A percentile compares a stretch with the other conserved stretches of the same genome.
Conservation (phyloP, 1,284 basidiomycete genomes). For the Marasmius oreades region DNA sequence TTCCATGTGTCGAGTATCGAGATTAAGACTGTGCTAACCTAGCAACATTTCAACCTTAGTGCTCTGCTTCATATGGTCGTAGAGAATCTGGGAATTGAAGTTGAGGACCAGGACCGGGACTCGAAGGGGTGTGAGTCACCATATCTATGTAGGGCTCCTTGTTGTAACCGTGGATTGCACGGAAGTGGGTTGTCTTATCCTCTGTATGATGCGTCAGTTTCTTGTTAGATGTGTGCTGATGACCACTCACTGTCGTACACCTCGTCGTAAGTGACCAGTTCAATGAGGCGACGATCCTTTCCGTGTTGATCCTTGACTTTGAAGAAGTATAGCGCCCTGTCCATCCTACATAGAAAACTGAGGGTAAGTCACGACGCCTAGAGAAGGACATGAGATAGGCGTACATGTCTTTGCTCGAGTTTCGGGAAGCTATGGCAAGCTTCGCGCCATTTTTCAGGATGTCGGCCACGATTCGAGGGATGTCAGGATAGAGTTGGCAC, state of each 20-base stretch:
- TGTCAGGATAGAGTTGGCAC: slow-evolving; percentile 1
- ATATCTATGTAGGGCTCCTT: slow-evolving; percentile 10
- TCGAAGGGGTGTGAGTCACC: slow-evolving; percentile 2
- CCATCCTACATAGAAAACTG: neutral
- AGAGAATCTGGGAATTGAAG: neutral
- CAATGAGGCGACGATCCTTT: neutral
- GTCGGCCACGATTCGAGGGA: slow-evolving; percentile 8
- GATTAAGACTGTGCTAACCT: neutral
- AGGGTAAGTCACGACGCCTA: neutral
- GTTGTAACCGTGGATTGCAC: slow-evolving; percentile 11
- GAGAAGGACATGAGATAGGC: neutral
- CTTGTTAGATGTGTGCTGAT: neutral
- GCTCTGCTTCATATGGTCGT: neutral
- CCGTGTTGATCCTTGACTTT: neutral
- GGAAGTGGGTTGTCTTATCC: slow-evolving; percentile 9
- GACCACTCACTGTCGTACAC: slow-evolving; percentile 13
- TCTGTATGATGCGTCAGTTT: neutral
- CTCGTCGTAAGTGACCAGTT: slow-evolving; percentile 6
- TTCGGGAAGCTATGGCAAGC: neutral
- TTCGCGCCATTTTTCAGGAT: slow-evolving; percentile 9
- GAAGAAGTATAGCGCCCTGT: neutral
- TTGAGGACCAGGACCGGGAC: neutral
- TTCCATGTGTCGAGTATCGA: neutral
- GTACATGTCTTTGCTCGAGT: neutral
- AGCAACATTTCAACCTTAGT: neutral